Conservation (phyloP, 306 rosid genomes). For the Datisca glomerata region DNA sequence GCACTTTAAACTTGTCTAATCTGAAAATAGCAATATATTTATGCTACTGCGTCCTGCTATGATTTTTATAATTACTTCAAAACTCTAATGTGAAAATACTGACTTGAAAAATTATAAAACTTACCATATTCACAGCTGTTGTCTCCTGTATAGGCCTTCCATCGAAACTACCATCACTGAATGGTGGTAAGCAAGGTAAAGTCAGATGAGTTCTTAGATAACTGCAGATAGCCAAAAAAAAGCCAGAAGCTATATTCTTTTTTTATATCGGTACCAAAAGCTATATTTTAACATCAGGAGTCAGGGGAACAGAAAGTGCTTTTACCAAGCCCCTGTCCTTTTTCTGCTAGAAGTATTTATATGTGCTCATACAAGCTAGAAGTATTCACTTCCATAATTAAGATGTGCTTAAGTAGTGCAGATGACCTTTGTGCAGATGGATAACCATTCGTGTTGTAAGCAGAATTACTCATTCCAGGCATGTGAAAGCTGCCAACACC, state of each 20-base stretch:
- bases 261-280: too few species aligned
- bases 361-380: slow-evolving; percentile 30
- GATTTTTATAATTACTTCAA: too few species aligned
- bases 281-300: slow-evolving; percentile 18
- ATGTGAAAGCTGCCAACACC: slow-evolving; percentile 98
- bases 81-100: too few species aligned
- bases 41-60: too few species aligned
- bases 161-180: slow-evolving; percentile 44
- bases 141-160: slow-evolving; percentile 28
- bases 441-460: slow-evolving; percentile 97
- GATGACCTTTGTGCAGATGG: slow-evolving; percentile 99
- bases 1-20: too few species aligned
- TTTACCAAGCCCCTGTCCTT: slow-evolving; percentile 12
- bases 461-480: slow-evolving; percentile 97
- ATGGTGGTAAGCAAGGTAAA: slow-evolving; percentile 9
- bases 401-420: slow-evolving; percentile 94
- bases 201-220: slow-evolving; percentile 11
- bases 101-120: too few species aligned
- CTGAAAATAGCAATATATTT: too few species aligned
- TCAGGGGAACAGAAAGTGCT: slow-evolving; percentile 15
- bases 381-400: slow-evolving; percentile 43
- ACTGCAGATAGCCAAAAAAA: slow-evolving; percentile 10
- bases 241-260: neutral
- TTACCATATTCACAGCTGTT: slow-evolving; percentile 41
- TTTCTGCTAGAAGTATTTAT: slow-evolving; percentile 18